Percentiles rank a stretch among this genome's conserved stretches.
Evolutionary conservation across 2,329 filamentous ascomycete species (phyloP).

Genomic region (Epichloe sylvatica): DNA sequence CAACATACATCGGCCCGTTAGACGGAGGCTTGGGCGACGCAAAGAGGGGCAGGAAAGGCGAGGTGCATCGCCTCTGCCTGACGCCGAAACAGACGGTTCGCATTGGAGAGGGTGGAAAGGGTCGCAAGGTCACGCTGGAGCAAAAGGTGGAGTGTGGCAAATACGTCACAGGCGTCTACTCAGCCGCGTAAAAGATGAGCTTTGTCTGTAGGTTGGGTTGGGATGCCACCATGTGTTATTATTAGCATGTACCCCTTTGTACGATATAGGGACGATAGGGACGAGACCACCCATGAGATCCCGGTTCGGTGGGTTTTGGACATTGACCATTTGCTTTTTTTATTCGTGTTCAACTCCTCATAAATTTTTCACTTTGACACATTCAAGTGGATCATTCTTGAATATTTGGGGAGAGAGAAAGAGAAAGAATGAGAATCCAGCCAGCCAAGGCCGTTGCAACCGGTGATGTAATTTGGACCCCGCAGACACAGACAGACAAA

Average conservation of each 20-base stretch:
- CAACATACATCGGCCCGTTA: slow-evolving; percentile 64
- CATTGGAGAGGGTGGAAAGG: slow-evolving; percentile 43
- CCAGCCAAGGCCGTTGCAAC: not conserved
- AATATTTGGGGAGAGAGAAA: not conserved
- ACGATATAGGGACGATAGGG: not conserved
- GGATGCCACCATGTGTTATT: not conserved
- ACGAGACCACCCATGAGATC: not conserved
- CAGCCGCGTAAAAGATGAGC: slow-evolving; percentile 30
- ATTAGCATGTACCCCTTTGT: not conserved
- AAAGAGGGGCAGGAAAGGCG: slow-evolving; percentile 43
- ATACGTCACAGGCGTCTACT: slow-evolving; percentile 72
- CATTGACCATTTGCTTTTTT: too few relatives aligned
- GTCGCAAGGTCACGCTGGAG: slow-evolving; percentile 61
- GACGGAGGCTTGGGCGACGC: slow-evolving; percentile 48
- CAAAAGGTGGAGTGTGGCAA: slow-evolving; percentile 81
- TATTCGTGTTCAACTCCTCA: too few relatives aligned
- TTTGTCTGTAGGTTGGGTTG: not conserved
- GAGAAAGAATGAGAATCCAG: not conserved
- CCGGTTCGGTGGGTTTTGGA: too few relatives aligned
- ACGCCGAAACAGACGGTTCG: slow-evolving; percentile 61
- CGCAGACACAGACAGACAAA: not conserved
- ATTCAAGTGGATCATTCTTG: too few relatives aligned
- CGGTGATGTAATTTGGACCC: not conserved
- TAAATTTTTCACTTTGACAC: too few relatives aligned
- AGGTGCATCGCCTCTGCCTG: slow-evolving; percentile 64